Conservation (phyloP, 345 rosid species). For the Populus nigra region DNA sequence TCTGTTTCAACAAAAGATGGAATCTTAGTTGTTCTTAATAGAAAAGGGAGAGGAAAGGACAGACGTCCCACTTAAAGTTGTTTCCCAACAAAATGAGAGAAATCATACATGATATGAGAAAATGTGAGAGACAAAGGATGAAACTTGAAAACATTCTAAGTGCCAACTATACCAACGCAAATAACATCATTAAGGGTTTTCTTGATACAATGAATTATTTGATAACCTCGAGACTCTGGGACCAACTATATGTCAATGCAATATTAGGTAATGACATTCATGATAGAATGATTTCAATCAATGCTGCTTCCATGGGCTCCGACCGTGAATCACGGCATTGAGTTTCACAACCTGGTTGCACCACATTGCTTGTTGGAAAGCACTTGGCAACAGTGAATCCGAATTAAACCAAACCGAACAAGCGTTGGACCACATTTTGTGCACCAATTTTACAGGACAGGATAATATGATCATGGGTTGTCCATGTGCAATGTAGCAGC, state of each 20-base stretch:
- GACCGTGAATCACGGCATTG: conserved; percentile 59
- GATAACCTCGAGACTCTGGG: not conserved
- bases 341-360: conserved; percentile 39
- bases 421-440: conserved; percentile 31
- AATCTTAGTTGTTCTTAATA: conserved; percentile 11
- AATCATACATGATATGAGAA: conserved; percentile 17
- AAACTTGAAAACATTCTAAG: conserved; percentile 29
- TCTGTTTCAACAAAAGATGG: conserved; percentile 27
- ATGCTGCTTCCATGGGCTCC: conserved; percentile 48
- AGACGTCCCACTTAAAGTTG: conserved; percentile 32
- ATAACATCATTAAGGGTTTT: not conserved
- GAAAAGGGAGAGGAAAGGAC: conserved; percentile 13
- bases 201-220: not conserved
- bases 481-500: conserved; percentile 47
- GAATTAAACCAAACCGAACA: conserved; percentile 32
- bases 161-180: conserved; percentile 1
- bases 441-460: conserved; percentile 50
- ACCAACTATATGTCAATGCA: conserved; percentile 38
- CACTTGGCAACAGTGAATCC: conserved; percentile 34
- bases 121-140: conserved; percentile 40
- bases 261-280: conserved; percentile 26
- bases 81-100: conserved; percentile 28
- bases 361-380: conserved; percentile 22
- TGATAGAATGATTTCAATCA: conserved; percentile 28
- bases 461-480: conserved; percentile 36